Evolutionary conservation across 441 rosid species (phyloP), one percentile per base, ranked within the genome.

Genomic region (Erysimum pusillum): DNA sequence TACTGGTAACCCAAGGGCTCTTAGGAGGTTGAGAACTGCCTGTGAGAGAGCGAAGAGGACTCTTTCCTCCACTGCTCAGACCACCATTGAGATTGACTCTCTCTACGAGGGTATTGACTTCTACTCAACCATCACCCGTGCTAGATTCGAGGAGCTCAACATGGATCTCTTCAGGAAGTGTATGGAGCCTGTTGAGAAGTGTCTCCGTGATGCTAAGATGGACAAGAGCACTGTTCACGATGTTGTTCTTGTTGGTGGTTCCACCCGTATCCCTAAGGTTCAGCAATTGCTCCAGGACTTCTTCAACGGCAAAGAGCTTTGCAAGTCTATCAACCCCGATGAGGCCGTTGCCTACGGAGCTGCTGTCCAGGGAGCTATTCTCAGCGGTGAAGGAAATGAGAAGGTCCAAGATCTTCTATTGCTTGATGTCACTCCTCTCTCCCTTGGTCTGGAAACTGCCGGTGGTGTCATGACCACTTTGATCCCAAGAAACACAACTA

Each of bases 271-370:
- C 34, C 90, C 90, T 11, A 88, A 88, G 75, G 89, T 88, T 11
- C 92, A 88, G 78, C 87, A 86, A 36, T 86, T 88, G 61, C 79
- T 88, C 46, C 85, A 82, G n/a, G 90, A 88, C 58, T 86, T 88
- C 70, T 88, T 88, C 72, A 86, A 88, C 1, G 90, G 90, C 6
- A 86, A 88, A 80, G 92, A 85, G 77, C 87, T 88, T 1, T 88
- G 87, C 82, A 88, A 88, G 78, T 82, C 85, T 69, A 88, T 86
- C 67, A 88, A 88, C 74, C 92, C 85, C 0, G 90, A 88, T 58
- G 92, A 88, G 76, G 92, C 88, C 0, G 90, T 88, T 67, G 92
- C 92, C 12, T 88, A 84, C 1, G 90, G 90, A 71, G 92, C 92
- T 45, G 90, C 89, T 4, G 92, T 88, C 41, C 92, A 88, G 62